A percentile compares a stretch with the other conserved stretches of the same genome.
phyloP scores from a whole-genome alignment of 2,329 filamentous ascomycete species.

The Stromatinia cepivora region DNA sequence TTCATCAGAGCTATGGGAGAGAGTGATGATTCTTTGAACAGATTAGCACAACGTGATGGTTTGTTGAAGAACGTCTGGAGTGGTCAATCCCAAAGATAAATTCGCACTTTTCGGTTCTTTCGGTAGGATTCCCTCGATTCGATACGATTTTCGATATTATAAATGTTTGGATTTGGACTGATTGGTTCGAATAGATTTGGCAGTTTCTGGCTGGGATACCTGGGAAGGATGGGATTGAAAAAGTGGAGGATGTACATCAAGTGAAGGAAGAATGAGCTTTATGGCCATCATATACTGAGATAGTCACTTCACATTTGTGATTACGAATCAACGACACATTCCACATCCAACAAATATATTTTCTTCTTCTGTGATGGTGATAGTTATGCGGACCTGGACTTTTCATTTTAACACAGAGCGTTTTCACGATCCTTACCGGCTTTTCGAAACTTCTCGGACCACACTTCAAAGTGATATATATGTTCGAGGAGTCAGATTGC shows the following conservation, averaged over 20 bases:
- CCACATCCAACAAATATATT: conserved; percentile 34
- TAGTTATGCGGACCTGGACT: neutral
- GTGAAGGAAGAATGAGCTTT: conserved; percentile 31
- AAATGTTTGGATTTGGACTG: conserved; percentile 4
- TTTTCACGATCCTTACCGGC: conserved; percentile 30
- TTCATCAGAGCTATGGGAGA: conserved; percentile 98
- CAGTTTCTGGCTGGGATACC: conserved; percentile 20
- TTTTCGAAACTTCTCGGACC: conserved; percentile 41
- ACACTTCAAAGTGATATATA: conserved; percentile 37
- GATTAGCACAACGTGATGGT: conserved; percentile 92
- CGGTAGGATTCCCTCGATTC: conserved; percentile 31
- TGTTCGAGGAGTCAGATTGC: conserved; percentile 41
- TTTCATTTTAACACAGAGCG: conserved; percentile 25
- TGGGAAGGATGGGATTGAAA: conserved; percentile 14
- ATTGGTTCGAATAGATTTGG: conserved; percentile 23
- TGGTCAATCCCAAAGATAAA: conserved; percentile 47
- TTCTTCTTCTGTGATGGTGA: conserved; percentile 20
- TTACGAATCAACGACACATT: conserved; percentile 39
- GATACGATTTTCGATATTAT: neutral
- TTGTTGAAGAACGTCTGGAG: conserved; percentile 97
- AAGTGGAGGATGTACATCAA: conserved; percentile 26
- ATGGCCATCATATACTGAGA: conserved; percentile 38
- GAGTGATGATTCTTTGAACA: conserved; percentile 94
- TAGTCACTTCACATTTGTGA: conserved; percentile 39
- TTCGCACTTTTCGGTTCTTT: conserved; percentile 35